Evolutionary conservation across 225 moss, liverwort and hornwort genomes (phyloP).

Genomic region (Takakia lepidozioides): DNA sequence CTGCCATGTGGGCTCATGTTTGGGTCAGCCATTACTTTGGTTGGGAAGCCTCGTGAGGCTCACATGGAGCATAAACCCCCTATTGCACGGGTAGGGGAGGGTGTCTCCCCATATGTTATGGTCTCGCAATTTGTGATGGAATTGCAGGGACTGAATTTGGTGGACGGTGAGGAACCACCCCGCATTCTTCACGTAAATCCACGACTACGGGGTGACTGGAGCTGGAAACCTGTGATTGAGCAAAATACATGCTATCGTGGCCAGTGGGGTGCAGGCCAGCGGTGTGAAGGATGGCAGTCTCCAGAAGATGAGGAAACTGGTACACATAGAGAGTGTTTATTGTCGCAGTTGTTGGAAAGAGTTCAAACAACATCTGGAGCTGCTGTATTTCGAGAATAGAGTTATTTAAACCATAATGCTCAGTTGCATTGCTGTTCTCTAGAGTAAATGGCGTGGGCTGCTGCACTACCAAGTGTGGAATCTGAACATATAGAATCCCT

Average conservation of each 20-base stretch:
- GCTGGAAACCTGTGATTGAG: conserved; percentile 61
- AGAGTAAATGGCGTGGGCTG: no score
- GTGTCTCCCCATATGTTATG: conserved; percentile 46
- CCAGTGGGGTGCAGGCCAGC: conserved; percentile 53
- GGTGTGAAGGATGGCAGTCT: conserved; percentile 49
- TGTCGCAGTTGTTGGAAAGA: no score
- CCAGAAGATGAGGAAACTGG: conserved; percentile 37
- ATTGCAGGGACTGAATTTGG: conserved; percentile 45
- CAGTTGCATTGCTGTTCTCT: no score
- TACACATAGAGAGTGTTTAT: conserved; percentile 4
- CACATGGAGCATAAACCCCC: conserved; percentile 50
- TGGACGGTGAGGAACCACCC: conserved; percentile 49
- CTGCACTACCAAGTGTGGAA: no score
- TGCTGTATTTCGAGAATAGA: no score
- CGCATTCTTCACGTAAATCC: conserved; percentile 58
- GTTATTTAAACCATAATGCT: no score
- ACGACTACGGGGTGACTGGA: conserved; percentile 57
- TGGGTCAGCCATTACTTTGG: conserved; percentile 46
- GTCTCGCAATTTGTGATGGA: conserved; percentile 54
- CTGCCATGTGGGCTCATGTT: conserved; percentile 57
- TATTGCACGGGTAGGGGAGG: conserved; percentile 48
- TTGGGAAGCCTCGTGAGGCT: conserved; percentile 38
- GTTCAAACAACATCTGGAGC: no score
- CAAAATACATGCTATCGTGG: conserved; percentile 55
- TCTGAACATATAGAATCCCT: no score